Conservation (phyloP, 2,329 filamentous ascomycete genomes). For the Curvularia spicifera region DNA sequence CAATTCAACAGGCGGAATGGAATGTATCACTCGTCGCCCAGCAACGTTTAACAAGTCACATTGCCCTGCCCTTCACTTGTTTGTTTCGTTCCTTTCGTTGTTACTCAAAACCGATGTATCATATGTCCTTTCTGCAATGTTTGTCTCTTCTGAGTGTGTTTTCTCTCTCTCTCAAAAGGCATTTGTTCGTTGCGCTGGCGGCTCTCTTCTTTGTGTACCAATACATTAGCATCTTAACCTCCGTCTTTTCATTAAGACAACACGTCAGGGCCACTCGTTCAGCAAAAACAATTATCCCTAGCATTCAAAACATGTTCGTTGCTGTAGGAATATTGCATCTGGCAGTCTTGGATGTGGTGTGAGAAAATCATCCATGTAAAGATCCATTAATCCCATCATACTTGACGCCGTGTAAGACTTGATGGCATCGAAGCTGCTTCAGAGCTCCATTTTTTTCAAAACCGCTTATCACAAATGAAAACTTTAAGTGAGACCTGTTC, state of each 20-base stretch:
- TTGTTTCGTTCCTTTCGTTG: background rate
- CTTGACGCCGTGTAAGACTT: too few species aligned
- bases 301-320: background rate
- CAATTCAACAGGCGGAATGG: background rate
- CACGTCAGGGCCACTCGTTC: slow-evolving; percentile 32
- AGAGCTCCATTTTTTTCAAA: too few species aligned
- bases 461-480: too few species aligned
- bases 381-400: too few species aligned
- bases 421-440: too few species aligned
- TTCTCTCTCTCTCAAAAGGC: background rate
- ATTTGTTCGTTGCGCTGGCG: background rate
- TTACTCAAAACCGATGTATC: background rate
- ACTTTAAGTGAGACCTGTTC: too few species aligned
- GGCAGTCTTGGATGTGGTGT: too few species aligned
- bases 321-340: background rate
- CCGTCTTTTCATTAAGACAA: slow-evolving; percentile 12
- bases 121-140: background rate
- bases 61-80: background rate
- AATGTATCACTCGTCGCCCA: background rate
- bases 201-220: background rate
- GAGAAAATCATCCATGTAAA: too few species aligned
- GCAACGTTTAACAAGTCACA: too few species aligned
- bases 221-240: slow-evolving; percentile 1
- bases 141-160: background rate
- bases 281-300: background rate